Evolutionary conservation across 768 basidiomycete genomes (phyloP), one percentile per base, ranked within the genome.

Genomic region (Hemileccinum impolitum): DNA sequence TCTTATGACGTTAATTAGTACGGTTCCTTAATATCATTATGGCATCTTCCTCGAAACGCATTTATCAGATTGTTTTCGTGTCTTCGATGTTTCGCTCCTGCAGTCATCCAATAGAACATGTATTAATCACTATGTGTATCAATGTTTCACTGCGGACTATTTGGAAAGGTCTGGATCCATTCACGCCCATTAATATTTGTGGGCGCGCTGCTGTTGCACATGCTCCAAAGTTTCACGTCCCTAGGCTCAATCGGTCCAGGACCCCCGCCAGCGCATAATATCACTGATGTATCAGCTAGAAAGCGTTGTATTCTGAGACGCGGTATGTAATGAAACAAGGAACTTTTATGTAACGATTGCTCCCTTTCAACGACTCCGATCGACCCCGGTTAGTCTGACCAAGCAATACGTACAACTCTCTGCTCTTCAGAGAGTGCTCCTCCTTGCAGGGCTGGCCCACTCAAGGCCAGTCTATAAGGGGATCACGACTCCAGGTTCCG

Each of bases 1-100:
- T 74, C 21, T 62, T 81, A 43, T 82, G 65, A 67, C 48, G 28
- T 54, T 51, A 10, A 40, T 32, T 2, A 36, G 18, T n/a, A 13
- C 23, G n/a, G 17, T 19, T 12, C 47, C 41, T 54, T 48, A 26
- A 39, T 47, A 38, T 19, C 3, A 35, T 37, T 39, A 43, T 46
- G 53, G 14, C 39, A 41, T 40, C 26, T 38, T 38, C 18, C 17
- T 21, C 37, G 37, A 36, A 36, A 36, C 35, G 17, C 28, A 12
- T 36, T 36, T 17, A 36, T 37, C 18, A 14, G 14, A 43, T 17
- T n/a, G 11, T 26, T 36, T 41, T 39, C 32, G 12, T 10, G 28
- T 26, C 34, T 35, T 55, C 13, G 32, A 30, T 12, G 28, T 17
- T 45, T 44, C 21, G 13, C 8, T 38, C 41, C n/a, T 61, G 52